Percentiles rank a stretch among this genome's conserved stretches.
Evolutionary conservation across 176 grass and related monocot genomes (phyloP).

Genomic region (Cocos nucifera): DNA sequence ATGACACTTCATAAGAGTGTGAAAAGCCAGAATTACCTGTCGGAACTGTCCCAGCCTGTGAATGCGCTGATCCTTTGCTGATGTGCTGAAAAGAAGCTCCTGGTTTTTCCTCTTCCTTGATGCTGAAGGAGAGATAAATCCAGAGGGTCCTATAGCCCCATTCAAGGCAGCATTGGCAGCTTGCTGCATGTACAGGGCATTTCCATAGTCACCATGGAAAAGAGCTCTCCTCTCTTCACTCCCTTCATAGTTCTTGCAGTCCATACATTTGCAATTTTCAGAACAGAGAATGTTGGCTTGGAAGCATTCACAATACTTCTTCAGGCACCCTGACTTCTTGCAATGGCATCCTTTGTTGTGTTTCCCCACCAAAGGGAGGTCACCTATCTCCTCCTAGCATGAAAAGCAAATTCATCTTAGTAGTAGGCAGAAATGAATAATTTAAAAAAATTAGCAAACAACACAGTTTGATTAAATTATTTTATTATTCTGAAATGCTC

Average conservation of each 20-base stretch:
- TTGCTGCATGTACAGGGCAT: constrained; percentile 15
- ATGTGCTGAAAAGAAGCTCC: constrained; percentile 4
- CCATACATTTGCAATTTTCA: constrained; percentile 32
- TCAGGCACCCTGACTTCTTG: constrained; percentile 38
- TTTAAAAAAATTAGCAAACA: background rate
- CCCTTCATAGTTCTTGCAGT: constrained; percentile 35
- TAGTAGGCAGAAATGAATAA: background rate
- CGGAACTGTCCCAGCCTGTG: constrained; percentile 12
- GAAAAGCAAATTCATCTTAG: background rate
- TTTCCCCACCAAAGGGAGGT: constrained; percentile 15
- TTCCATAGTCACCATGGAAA: constrained; percentile 7
- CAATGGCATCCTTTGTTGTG: constrained; percentile 37
- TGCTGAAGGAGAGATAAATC: constrained; percentile 9
- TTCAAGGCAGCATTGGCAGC: constrained; percentile 21
- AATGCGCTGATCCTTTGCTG: constrained; percentile 15
- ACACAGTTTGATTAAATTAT: too few relatives aligned
- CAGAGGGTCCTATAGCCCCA: constrained; percentile 23
- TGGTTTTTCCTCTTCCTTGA: constrained; percentile 15
- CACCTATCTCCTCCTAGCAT: constrained; percentile 21
- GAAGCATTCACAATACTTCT: constrained; percentile 45
- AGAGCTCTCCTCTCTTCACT: constrained; percentile 30
- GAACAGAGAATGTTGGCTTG: constrained; percentile 38
- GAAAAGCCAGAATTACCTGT: constrained; percentile 17
- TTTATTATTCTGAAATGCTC: too few relatives aligned
- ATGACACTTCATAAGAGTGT: background rate